Evolutionary conservation across 495 filamentous ascomycete genomes (phyloP), one percentile per base, ranked within the genome.

Genomic region (Tuber brumale): DNA sequence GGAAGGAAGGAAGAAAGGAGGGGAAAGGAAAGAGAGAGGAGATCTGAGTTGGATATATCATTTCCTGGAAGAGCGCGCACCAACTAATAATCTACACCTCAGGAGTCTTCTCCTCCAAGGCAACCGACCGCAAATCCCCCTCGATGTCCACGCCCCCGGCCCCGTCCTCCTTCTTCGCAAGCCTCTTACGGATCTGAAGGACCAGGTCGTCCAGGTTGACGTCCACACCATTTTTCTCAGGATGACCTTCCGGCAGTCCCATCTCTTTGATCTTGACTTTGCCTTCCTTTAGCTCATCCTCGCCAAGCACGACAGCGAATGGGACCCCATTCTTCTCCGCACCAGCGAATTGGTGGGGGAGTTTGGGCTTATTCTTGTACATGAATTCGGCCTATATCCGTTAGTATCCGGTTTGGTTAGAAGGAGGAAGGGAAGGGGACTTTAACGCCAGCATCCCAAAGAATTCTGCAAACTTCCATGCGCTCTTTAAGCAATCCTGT

Each of bases 211-310:
- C 83, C 48, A 90, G 84, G 43, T 88, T 86, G 16, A 97, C 89
- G 78, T 93, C 83, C 45, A 93, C 89, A 71, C 93, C 93, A 44
- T 95, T 91, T 86, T 97, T 97, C 82, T 97, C 93, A 0, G 92
- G 89, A 86, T 96, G 92, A 48, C 89, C 92, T 43, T 93, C 90
- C 3, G 87, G 86, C 71, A 94, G 87, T 69, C 93, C 92, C 87
- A 95, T 89, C 85, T 94, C 90, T 87, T 97, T 97, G 79, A 96
- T 87, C 84, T 90, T 92, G 78, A 93, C 89, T 82, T 94, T 90
- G 42, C 92, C 92, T 23, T 88, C 85, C 72, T 89, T 89, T 45
- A 93, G 84, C 83, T 95, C 93, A 75, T 94, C 92, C 80, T 95
- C 92, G 44, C 93, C 92, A 12, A 96, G 86, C 77, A 95, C 92